Conservation (phyloP, 2,329 filamentous ascomycete genomes). For the Venturia carpophila region DNA sequence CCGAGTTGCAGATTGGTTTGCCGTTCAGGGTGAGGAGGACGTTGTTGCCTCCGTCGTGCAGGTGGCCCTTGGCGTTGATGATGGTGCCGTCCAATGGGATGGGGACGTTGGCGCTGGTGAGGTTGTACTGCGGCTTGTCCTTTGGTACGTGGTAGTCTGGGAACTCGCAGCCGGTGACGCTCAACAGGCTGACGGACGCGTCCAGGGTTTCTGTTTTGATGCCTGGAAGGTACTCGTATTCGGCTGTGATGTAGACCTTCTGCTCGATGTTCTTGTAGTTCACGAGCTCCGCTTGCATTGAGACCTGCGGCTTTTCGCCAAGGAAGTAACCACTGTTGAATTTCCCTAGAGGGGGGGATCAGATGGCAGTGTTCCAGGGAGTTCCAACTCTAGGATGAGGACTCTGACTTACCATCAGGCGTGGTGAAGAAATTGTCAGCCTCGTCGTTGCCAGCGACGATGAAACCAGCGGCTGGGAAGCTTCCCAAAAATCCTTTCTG, state of each 20-base stretch:
- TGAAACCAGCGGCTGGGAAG: conserved; percentile 16
- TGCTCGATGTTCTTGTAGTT: conserved; percentile 13
- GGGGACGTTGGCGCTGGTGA: conserved; percentile 14
- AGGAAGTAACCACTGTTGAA: conserved; percentile 14
- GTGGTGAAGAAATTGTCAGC: conserved; percentile 17
- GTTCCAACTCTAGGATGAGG: not conserved
- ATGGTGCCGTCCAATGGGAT: conserved; percentile 18
- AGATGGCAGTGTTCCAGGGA: not conserved
- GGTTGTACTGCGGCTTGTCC: conserved; percentile 15
- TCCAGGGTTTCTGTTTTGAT: not conserved
- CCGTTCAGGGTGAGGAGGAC: conserved; percentile 15
- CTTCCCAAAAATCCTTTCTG: conserved; percentile 15
- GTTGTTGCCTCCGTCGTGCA: conserved; percentile 1
- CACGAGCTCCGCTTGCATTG: conserved; percentile 15
- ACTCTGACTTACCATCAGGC: conserved; percentile 1
- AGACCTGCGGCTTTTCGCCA: not conserved
- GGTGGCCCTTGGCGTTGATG: conserved; percentile 18
- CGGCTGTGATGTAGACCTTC: conserved; percentile 14
- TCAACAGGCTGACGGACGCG: conserved; percentile 12
- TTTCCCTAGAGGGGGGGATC: not conserved
- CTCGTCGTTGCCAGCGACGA: conserved; percentile 16
- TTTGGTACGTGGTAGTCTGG: conserved; percentile 17
- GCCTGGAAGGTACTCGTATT: conserved; percentile 13
- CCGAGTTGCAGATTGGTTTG: conserved; percentile 13
- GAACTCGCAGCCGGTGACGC: conserved; percentile 18